Base-by-base conservation (phyloP, 805 yeast species). In the Saccharomycopsis selenospora region DNA sequence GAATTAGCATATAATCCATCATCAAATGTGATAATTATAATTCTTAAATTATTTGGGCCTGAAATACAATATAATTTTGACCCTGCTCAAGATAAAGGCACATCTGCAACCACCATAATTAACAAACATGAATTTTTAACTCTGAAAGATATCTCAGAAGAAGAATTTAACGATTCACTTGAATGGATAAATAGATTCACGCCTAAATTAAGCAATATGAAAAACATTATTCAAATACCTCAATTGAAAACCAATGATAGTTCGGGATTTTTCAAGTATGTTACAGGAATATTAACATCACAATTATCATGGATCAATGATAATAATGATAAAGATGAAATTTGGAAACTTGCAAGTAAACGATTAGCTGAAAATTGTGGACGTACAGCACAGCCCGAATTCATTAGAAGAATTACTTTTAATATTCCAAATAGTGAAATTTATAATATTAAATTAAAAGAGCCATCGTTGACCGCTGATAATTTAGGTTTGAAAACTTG, bases 401-500 rank as follows among this genome's bases (percentile, higher is more conserved):
- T 83, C 56, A 66, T 72, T 2, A 68, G 98, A 42, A 71, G 69
- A 40, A 79, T 91, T 27, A 63, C 66, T 7, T 62, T 86, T 2
- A n/a, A 24, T n/a, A 5, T 5, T 13, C 8, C 25, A n/a, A 17
- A 36, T 28, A 28, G 33, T 20, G 38, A 33, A 20, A 20, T 4
- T 25, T 40, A 41, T n/a, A 28, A 41, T 20, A 65, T 76, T 2
- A 53, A 53, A 22, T 63, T 91, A 25, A 71, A 72, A 50, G 99
- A 91, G 59, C 98, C 98, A 0, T 79, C 95, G 0, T 67, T 91
- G 52, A 86, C 96, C 0, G 76, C 79, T 33, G 99, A 93, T 63
- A 85, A 83, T 53, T 66, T 93, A 20, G 99, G 99, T 0, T 71
- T 88, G 61, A 88, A 91, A 54, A 91, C 99, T 0, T 91, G 99